Evolutionary conservation across 129 eudicot species (phyloP).

Genomic region (Flaveria sonorensis): DNA sequence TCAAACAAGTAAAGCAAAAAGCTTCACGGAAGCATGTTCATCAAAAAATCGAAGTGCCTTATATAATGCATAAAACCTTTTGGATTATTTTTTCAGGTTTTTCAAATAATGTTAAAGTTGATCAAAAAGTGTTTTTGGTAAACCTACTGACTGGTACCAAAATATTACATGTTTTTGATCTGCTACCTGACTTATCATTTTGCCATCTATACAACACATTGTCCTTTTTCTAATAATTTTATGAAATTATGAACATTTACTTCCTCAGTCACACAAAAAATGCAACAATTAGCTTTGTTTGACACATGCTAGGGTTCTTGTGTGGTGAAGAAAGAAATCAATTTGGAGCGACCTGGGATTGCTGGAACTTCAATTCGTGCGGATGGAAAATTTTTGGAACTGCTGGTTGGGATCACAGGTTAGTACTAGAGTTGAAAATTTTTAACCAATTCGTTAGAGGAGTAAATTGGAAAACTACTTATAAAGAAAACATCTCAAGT

Average conservation of each 20-base stretch:
- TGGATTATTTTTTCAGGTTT: background rate
- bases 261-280: background rate
- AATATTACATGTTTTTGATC: background rate
- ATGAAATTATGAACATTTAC: background rate
- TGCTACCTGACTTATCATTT: background rate
- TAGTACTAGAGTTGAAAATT: background rate
- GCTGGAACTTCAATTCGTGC: conserved; percentile 67
- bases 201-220: background rate
- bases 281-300: background rate
- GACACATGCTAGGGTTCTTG: conserved; percentile 54
- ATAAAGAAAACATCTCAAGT: too few species aligned
- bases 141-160: background rate
- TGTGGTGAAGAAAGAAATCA: conserved; percentile 75
- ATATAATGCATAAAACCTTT: background rate
- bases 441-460: background rate
- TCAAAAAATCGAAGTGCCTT: background rate
- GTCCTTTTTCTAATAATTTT: background rate
- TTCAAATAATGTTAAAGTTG: background rate
- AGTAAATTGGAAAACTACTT: too few species aligned
- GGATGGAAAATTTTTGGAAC: conserved; percentile 76
- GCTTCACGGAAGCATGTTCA: background rate
- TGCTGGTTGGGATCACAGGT: conserved; percentile 97
- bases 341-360: conserved; percentile 82
- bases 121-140: background rate
- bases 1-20: background rate